Evolutionary conservation across 2,329 filamentous ascomycete species (phyloP).

Genomic region (Cyanodermella asteris): DNA sequence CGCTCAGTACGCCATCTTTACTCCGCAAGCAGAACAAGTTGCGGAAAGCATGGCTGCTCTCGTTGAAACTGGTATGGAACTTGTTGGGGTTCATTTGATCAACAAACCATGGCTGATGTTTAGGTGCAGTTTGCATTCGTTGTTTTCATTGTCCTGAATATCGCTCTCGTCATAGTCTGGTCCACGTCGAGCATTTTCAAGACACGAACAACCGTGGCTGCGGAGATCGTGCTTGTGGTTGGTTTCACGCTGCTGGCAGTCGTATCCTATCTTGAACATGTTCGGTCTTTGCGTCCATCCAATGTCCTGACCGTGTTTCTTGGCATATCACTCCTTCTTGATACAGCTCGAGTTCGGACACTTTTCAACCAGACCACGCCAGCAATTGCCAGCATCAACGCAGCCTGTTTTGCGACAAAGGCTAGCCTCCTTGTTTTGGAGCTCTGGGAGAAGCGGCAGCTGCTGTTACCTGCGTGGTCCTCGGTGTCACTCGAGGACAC

Average conservation of each 20-base stretch:
- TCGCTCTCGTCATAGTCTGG: constrained; percentile 18
- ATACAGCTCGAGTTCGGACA: constrained; percentile 23
- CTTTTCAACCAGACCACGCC: constrained; percentile 19
- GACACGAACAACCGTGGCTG: constrained; percentile 16
- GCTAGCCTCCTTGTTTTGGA: constrained; percentile 23
- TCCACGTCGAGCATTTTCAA: constrained; percentile 12
- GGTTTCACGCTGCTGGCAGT: constrained; percentile 14
- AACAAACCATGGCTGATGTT: constrained; percentile 4
- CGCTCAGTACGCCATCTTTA: too few species aligned
- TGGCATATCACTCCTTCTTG: constrained; percentile 22
- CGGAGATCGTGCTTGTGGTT: constrained; percentile 13
- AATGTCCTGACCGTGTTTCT: constrained; percentile 26
- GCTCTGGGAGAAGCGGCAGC: constrained; percentile 20
- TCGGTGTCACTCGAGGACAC: constrained; percentile 28
- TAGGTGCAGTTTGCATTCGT: background rate
- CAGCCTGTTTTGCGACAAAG: constrained; percentile 21
- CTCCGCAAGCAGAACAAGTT: too few species aligned
- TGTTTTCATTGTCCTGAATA: constrained; percentile 16
- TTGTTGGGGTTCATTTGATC: too few species aligned
- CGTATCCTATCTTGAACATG: constrained; percentile 26
- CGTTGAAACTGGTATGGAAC: too few species aligned
- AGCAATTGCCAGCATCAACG: constrained; percentile 21
- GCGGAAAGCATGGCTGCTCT: too few species aligned
- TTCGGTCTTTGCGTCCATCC: constrained; percentile 23
- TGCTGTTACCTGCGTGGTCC: constrained; percentile 18